phyloP scores from a whole-genome alignment of 441 rosid genomes.

The Corymbia calophylla region DNA sequence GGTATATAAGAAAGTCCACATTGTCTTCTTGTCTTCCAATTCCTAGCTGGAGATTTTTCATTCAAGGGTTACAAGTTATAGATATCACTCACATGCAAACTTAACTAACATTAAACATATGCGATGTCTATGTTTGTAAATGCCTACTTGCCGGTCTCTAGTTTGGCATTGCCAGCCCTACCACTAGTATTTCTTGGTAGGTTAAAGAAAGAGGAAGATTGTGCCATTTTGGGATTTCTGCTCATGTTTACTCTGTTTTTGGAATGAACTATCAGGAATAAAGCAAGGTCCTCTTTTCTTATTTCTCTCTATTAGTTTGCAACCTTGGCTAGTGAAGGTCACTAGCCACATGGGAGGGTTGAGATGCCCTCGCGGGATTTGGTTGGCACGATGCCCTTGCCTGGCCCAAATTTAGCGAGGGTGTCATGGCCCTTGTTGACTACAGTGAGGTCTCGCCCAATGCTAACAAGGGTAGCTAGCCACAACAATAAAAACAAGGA shows the following conservation, averaged over 20 bases:
- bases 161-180: not conserved
- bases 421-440: not conserved
- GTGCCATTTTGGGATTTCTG: not conserved
- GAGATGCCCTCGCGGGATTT: accelerated
- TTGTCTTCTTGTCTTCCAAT: no score
- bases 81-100: no score
- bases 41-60: no score
- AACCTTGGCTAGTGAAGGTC: not conserved
- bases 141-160: no score
- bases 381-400: not conserved
- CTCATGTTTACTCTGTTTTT: not conserved
- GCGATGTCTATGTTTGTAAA: no score
- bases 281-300: no score
- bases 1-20: no score
- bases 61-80: no score
- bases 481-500: not conserved
- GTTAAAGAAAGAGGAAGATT: not conserved
- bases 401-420: not conserved
- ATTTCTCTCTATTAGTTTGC: not conserved
- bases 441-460: not conserved
- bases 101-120: no score
- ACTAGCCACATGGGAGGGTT: accelerated
- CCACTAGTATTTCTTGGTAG: not conserved
- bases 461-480: not conserved
- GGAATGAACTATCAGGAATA: no score